Evolutionary conservation across 768 basidiomycete genomes (phyloP).

Genomic region (Podaxis pistillaris): DNA sequence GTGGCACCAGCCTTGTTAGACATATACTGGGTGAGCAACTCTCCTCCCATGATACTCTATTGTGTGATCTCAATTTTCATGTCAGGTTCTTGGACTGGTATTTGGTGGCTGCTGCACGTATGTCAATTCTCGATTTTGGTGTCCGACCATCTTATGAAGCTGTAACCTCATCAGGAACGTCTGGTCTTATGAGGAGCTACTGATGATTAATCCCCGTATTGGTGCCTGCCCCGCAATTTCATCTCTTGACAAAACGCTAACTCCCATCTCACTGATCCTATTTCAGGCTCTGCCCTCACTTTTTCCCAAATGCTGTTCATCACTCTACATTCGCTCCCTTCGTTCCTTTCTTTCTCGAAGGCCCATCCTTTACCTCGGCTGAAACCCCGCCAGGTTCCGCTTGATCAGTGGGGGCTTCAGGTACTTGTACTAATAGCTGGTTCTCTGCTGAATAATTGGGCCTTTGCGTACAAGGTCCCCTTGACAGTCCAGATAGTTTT

Average conservation of each 20-base stretch:
- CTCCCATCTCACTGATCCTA: not conserved
- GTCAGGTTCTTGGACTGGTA: conserved; percentile 46
- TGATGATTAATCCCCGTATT: conserved; percentile 64
- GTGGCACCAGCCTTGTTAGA: conserved; percentile 17
- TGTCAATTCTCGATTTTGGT: conserved; percentile 24
- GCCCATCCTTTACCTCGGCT: conserved; percentile 44
- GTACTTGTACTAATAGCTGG: conserved; percentile 66
- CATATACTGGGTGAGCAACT: conserved; percentile 14
- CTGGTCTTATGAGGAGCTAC: conserved; percentile 72
- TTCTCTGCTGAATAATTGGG: conserved; percentile 79
- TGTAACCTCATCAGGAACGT: conserved; percentile 55
- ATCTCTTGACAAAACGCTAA: not conserved
- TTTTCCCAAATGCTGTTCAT: conserved; percentile 86
- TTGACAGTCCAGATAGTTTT: conserved; percentile 82
- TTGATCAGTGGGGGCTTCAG: conserved; percentile 66
- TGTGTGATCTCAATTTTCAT: not conserved
- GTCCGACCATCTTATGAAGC: conserved; percentile 1
- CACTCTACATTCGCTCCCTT: conserved; percentile 61
- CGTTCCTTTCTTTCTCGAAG: conserved; percentile 48
- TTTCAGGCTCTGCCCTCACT: conserved; percentile 73
- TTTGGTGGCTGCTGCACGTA: conserved; percentile 86
- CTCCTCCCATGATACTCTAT: not conserved
- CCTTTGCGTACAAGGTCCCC: conserved; percentile 74
- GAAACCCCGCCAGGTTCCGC: conserved; percentile 66
- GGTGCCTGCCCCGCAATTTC: conserved; percentile 40